Percentiles rank a stretch among this genome's conserved stretches.
These are phyloP conservation scores for Penicillium simplicissimum DNA, from an alignment of 495 filamentous ascomycete species.

Conservation along the genomic window DNA sequence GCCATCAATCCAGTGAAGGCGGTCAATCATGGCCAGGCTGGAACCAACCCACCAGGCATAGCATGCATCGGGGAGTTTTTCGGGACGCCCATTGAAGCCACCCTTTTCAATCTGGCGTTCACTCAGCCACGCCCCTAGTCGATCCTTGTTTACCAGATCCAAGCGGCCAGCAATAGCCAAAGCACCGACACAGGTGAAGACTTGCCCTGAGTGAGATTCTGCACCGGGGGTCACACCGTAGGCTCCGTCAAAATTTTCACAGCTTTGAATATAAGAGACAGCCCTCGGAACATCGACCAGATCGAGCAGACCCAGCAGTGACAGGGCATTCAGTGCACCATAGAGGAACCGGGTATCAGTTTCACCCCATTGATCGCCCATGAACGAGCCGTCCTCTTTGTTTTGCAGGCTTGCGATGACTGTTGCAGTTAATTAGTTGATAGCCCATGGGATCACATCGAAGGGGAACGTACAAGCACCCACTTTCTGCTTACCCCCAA, in stretches of 20 bases:
- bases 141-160: conserved; percentile 80
- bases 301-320: conserved; percentile 69
- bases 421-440: conserved; percentile 38
- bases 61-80: conserved; percentile 95
- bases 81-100: conserved; percentile 89
- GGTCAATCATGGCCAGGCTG: conserved; percentile 85
- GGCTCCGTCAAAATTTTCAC: conserved; percentile 89
- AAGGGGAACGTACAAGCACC: conserved; percentile 62
- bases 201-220: conserved; percentile 90
- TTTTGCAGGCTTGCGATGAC: conserved; percentile 84
- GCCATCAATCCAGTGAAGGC: conserved; percentile 87
- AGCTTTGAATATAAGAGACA: conserved; percentile 72
- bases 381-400: conserved; percentile 76
- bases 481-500: conserved; percentile 67
- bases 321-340: conserved; percentile 81
- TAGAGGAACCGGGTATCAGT: conserved; percentile 93
- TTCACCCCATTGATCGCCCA: conserved; percentile 95
- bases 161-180: conserved; percentile 78
- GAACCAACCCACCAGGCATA: conserved; percentile 98
- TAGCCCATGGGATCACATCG: conserved; percentile 14
- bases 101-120: conserved; percentile 86
- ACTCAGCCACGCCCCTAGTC: conserved; percentile 85
- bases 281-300: conserved; percentile 77
- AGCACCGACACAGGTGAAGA: conserved; percentile 92
- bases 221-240: conserved; percentile 87